These are phyloP conservation scores for Penicillium sp. DNA, from an alignment of 2,329 filamentous ascomycete genomes.

Conservation along the genomic window DNA sequence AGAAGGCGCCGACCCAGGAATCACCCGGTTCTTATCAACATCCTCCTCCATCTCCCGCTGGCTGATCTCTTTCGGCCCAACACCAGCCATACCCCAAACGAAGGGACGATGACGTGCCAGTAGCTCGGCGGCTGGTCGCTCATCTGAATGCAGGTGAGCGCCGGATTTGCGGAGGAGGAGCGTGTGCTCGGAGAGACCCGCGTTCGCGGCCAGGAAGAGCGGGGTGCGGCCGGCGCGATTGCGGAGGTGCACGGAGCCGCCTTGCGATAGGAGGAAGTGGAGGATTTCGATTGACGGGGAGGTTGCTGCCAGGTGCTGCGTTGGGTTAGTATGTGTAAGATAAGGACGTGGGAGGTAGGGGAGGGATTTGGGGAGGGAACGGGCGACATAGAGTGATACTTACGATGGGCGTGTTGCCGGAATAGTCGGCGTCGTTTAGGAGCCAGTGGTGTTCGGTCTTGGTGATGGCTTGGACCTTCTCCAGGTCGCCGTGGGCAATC, in stretches of 20 bases:
- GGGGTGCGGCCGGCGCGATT: constrained; percentile 58
- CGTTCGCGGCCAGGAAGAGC: constrained; percentile 58
- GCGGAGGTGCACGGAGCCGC: constrained; percentile 58
- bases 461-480: constrained; percentile 64
- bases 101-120: constrained; percentile 43
- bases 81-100: constrained; percentile 44
- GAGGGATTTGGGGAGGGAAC: not conserved
- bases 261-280: constrained; percentile 54
- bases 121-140: constrained; percentile 52
- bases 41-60: constrained; percentile 23
- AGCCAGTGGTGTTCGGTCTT: constrained; percentile 64
- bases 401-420: constrained; percentile 66
- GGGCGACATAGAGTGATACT: constrained; percentile 6
- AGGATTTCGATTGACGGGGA: constrained; percentile 55
- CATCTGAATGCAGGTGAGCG: constrained; percentile 58
- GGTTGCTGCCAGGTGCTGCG: constrained; percentile 56
- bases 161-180: constrained; percentile 54
- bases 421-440: constrained; percentile 74
- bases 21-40: constrained; percentile 11
- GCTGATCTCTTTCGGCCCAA: constrained; percentile 29
- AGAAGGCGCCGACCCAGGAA: constrained; percentile 30
- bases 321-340: not conserved
- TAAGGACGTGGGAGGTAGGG: not conserved
- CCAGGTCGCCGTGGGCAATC: constrained; percentile 67
- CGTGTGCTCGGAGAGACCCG: constrained; percentile 55